Conservation (phyloP, 352 stramenopile species). For the Globisporangium radiosum region DNA sequence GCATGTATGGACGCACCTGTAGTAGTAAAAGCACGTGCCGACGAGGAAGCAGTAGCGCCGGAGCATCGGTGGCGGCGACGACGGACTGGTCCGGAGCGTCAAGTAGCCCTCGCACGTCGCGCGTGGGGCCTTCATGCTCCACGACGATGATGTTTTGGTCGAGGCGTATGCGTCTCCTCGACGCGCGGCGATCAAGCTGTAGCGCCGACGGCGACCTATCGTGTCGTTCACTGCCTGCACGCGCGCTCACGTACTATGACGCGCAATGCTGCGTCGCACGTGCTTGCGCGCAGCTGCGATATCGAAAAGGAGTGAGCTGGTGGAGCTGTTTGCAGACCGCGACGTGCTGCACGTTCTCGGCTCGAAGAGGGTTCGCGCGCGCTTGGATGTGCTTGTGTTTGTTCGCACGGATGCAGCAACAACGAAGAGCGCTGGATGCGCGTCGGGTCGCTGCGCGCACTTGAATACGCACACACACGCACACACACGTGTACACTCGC, state of each 20-base stretch:
- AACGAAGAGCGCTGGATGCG: neutral
- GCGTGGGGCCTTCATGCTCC: constrained; percentile 73
- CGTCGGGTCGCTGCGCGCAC: neutral
- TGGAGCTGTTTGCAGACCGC: neutral
- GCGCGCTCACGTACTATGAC: neutral
- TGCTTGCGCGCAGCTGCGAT: neutral
- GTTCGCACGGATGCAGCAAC: too few relatives aligned
- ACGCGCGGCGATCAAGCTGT: constrained; percentile 9
- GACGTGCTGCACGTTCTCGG: neutral
- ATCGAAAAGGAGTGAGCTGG: neutral
- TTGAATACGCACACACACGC: neutral
- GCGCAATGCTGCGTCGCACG: too few relatives aligned
- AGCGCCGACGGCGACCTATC: constrained; percentile 10
- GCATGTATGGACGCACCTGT: constrained; percentile 25
- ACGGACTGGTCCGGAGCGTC: constrained; percentile 82
- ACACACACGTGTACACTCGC: neutral
- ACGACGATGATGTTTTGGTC: neutral
- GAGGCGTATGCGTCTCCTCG: constrained; percentile 3
- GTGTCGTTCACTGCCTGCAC: neutral
- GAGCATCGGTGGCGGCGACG: constrained; percentile 80
- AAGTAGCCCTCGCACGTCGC: constrained; percentile 83
- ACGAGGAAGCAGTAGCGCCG: constrained; percentile 86
- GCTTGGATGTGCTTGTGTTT: neutral
- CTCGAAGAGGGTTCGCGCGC: too few relatives aligned
- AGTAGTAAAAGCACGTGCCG: constrained; percentile 85